These are phyloP conservation scores for Davidsoniella australis DNA, from an alignment of 2,329 filamentous ascomycete genomes.

Conservation along the genomic window DNA sequence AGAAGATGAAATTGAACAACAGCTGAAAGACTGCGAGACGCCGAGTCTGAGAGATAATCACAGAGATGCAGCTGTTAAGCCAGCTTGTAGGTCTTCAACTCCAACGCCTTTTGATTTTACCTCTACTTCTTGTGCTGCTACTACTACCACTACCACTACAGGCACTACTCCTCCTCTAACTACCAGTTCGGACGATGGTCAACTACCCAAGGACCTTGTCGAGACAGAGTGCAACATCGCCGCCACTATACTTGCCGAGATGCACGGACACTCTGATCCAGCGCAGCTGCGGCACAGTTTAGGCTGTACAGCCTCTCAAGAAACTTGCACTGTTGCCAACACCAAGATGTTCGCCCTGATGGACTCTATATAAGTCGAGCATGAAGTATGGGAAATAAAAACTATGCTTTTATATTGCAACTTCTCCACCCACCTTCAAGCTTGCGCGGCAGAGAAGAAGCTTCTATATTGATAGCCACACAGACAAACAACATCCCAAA, in stretches of 20 bases:
- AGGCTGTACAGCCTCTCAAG: slow-evolving; percentile 3
- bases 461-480: neutral
- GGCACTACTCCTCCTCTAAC: no score
- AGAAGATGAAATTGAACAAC: neutral
- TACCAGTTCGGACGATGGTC: no score
- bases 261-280: slow-evolving; percentile 1
- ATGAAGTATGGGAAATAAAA: no score
- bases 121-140: no score
- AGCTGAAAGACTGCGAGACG: neutral
- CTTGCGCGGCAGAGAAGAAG: neutral
- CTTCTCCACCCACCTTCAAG: neutral
- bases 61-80: no score
- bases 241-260: slow-evolving; percentile 1
- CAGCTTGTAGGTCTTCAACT: no score
- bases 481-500: neutral
- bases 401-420: no score
- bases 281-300: neutral
- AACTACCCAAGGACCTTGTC: neutral
- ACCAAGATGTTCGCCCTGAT: slow-evolving; percentile 8
- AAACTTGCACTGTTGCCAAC: slow-evolving; percentile 4
- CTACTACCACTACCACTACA: no score
- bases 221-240: slow-evolving; percentile 8
- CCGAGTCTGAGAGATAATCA: no score
- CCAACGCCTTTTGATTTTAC: no score
- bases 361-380: neutral